These are phyloP conservation scores for Vinca major DNA, from an alignment of 305 asterid species.

Conservation along the genomic window DNA sequence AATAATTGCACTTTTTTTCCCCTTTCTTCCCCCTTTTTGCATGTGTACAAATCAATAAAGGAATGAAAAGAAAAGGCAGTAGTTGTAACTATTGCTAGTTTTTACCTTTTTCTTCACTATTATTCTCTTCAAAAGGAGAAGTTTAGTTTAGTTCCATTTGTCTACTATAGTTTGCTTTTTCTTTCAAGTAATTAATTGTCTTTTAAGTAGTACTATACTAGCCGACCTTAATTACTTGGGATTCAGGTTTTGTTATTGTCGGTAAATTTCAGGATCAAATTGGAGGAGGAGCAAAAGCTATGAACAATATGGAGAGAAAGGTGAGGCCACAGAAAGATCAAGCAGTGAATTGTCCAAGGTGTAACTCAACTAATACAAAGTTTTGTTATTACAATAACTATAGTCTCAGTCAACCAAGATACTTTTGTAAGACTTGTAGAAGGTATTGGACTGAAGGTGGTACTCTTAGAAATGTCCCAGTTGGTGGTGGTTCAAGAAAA, in stretches of 20 bases:
- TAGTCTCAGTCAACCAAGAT: constrained; percentile 74
- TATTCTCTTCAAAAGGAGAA: constrained; percentile 8
- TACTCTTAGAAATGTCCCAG: constrained; percentile 69
- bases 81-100: constrained; percentile 13
- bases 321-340: constrained; percentile 57
- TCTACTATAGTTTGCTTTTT: constrained; percentile 6
- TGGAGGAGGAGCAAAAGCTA: constrained; percentile 34
- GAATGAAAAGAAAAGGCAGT: constrained; percentile 12
- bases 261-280: constrained; percentile 33
- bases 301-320: constrained; percentile 32
- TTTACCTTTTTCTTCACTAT: constrained; percentile 3
- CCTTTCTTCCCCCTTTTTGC: constrained; percentile 11
- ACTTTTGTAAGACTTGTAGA: constrained; percentile 51
- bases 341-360: constrained; percentile 63
- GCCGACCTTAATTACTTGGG: no score
- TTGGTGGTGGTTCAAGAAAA: constrained; percentile 70
- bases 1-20: constrained; percentile 13
- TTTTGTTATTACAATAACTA: constrained; percentile 83
- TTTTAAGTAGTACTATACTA: no score
- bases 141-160: background rate
- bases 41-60: constrained; percentile 19
- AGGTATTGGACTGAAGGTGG: constrained; percentile 56
- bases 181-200: background rate
- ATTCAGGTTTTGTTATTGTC: no score
- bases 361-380: constrained; percentile 67